These are phyloP conservation scores for Ramichloridium luteum DNA, from an alignment of 2,329 filamentous ascomycete genomes.

Conservation along the genomic window DNA sequence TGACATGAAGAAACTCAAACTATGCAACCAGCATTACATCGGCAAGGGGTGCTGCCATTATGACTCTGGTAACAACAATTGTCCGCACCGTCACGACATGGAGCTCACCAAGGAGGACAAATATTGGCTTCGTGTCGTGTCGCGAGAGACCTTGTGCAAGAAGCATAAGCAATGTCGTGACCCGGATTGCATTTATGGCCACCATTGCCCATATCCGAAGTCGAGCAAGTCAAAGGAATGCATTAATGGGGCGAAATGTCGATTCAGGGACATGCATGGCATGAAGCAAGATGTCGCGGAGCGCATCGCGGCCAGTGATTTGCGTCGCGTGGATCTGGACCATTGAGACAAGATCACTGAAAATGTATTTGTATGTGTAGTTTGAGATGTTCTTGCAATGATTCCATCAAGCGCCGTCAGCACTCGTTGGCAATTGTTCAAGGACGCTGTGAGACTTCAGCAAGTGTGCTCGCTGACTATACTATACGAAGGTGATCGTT, in stretches of 20 bases:
- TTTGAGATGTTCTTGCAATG: too few relatives aligned
- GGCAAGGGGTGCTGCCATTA: conserved; percentile 44
- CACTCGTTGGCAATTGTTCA: too few relatives aligned
- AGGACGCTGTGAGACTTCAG: too few relatives aligned
- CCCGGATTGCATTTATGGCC: conserved; percentile 50
- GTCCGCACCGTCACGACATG: conserved; percentile 44
- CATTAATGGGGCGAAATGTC: conserved; percentile 46
- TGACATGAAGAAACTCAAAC: conserved; percentile 48
- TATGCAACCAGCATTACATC: conserved; percentile 51
- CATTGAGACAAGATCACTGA: too few relatives aligned
- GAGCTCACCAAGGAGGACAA: conserved; percentile 42
- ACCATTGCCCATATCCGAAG: conserved; percentile 44
- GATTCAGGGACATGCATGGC: conserved; percentile 46
- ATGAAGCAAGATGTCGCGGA: conserved; percentile 47
- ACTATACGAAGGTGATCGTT: too few relatives aligned
- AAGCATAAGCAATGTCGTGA: conserved; percentile 47
- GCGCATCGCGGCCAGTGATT: conserved; percentile 3
- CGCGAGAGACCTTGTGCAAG: conserved; percentile 50
- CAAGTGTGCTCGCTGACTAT: too few relatives aligned
- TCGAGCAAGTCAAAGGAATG: conserved; percentile 42
- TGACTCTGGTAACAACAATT: conserved; percentile 34
- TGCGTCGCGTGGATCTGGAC: background rate
- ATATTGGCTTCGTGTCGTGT: conserved; percentile 44
- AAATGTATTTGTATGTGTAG: too few relatives aligned
- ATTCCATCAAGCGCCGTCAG: too few relatives aligned